Conservation (phyloP, 805 yeast species). For the Saccharomycodes ludwigii region DNA sequence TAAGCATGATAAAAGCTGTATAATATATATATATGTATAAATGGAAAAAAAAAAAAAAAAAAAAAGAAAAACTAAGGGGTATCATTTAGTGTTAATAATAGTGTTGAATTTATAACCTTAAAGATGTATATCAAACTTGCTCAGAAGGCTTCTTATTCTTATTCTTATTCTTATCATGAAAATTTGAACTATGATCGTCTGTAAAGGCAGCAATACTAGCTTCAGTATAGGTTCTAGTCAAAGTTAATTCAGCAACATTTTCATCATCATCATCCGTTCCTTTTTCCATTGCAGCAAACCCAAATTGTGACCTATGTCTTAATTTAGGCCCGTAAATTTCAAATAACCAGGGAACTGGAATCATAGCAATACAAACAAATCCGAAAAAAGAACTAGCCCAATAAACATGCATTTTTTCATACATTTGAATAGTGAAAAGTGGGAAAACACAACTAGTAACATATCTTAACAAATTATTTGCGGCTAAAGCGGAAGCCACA, state of each 20-base stretch:
- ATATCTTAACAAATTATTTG: conserved; percentile 72
- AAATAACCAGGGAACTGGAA: conserved; percentile 67
- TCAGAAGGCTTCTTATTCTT: too few relatives aligned
- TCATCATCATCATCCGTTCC: conserved; percentile 18
- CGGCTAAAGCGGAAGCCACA: conserved; percentile 84
- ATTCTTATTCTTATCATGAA: too few relatives aligned
- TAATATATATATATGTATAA: too few relatives aligned
- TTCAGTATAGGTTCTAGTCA: too few relatives aligned
- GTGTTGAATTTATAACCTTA: too few relatives aligned
- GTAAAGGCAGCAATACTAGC: too few relatives aligned
- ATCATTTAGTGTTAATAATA: too few relatives aligned
- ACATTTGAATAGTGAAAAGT: conserved; percentile 77
- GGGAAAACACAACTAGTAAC: conserved; percentile 71
- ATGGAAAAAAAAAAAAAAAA: too few relatives aligned
- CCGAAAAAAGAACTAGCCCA: conserved; percentile 70
- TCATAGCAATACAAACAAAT: conserved; percentile 53
- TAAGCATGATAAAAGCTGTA: too few relatives aligned
- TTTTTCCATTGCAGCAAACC: conserved; percentile 41
- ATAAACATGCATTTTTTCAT: conserved; percentile 50
- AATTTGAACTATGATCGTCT: too few relatives aligned
- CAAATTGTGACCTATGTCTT: conserved; percentile 45
- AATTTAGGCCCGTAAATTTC: conserved; percentile 43
- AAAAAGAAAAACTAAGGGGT: too few relatives aligned
- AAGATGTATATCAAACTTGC: too few relatives aligned
- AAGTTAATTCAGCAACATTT: conserved; percentile 4